Conservation (phyloP, 2,329 filamentous ascomycete genomes). For the Aspergillus novofumigatus region DNA sequence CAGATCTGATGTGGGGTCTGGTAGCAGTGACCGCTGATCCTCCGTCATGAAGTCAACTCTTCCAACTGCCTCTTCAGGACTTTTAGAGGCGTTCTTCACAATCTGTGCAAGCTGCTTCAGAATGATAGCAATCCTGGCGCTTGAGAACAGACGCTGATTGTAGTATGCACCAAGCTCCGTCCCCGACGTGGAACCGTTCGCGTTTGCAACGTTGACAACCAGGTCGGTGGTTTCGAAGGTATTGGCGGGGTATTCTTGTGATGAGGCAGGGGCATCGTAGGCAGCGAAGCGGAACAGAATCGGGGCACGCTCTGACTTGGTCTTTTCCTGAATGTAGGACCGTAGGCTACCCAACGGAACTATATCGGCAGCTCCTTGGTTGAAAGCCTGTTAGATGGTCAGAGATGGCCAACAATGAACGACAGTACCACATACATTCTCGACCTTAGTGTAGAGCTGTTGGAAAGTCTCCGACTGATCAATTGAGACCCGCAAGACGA, state of each 20-base stretch:
- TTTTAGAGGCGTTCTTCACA: constrained; percentile 37
- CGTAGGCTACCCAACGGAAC: constrained; percentile 40
- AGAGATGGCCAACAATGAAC: background rate
- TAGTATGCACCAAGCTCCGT: constrained; percentile 40
- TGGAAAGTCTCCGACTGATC: constrained; percentile 38
- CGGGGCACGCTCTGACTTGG: constrained; percentile 36
- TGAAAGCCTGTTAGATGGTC: constrained; percentile 29
- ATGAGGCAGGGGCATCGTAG: constrained; percentile 42
- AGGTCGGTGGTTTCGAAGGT: constrained; percentile 44
- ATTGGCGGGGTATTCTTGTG: constrained; percentile 39
- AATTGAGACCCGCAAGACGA: constrained; percentile 43
- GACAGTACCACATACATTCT: constrained; percentile 27
- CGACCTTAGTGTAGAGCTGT: constrained; percentile 37
- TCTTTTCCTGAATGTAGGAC: constrained; percentile 38
- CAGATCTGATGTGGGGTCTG: constrained; percentile 42
- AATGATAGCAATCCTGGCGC: constrained; percentile 41
- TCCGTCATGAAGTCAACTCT: constrained; percentile 41
- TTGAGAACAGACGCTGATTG: constrained; percentile 45
- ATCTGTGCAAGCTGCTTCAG: constrained; percentile 41
- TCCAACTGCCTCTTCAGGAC: constrained; percentile 39
- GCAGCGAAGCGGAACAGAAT: constrained; percentile 46
- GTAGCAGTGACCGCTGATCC: constrained; percentile 31
- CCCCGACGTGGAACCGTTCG: constrained; percentile 18
- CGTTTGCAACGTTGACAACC: constrained; percentile 36
- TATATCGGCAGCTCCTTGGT: constrained; percentile 38